These are phyloP conservation scores for Lagerstroemia speciosa DNA, from an alignment of 345 rosid species.

Conservation along the genomic window DNA sequence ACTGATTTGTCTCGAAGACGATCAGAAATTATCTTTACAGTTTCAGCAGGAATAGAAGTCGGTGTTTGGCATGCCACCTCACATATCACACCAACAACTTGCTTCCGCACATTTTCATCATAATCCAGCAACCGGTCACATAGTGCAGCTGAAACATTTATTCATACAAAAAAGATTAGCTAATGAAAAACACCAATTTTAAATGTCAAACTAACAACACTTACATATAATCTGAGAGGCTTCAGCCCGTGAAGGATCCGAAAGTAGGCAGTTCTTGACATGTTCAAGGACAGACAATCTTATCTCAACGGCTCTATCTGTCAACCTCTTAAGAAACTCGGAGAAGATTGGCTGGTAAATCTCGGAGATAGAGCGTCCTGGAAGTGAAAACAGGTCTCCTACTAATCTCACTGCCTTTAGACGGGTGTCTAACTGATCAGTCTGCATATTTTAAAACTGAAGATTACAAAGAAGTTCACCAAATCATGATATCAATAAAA, in stretches of 20 bases:
- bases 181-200: constrained; percentile 10
- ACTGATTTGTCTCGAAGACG: constrained; percentile 98
- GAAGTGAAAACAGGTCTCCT: constrained; percentile 80
- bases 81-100: constrained; percentile 84
- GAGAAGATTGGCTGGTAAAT: constrained; percentile 72
- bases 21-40: constrained; percentile 71
- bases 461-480: constrained; percentile 15
- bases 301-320: constrained; percentile 81
- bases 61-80: constrained; percentile 66
- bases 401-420: constrained; percentile 75
- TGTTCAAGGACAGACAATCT: constrained; percentile 84
- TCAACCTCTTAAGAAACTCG: constrained; percentile 87
- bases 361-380: constrained; percentile 54
- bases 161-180: constrained; percentile 15
- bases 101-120: constrained; percentile 93
- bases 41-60: constrained; percentile 57
- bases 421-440: constrained; percentile 80
- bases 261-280: constrained; percentile 71
- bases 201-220: constrained; percentile 12
- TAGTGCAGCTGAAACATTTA: constrained; percentile 59
- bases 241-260: constrained; percentile 62
- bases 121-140: constrained; percentile 95
- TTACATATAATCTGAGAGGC: constrained; percentile 75
- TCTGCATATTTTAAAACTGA: constrained; percentile 40
- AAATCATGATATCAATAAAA: neutral